Base-by-base conservation (phyloP, 345 rosid species). In the Hibiscus mutabilis region DNA sequence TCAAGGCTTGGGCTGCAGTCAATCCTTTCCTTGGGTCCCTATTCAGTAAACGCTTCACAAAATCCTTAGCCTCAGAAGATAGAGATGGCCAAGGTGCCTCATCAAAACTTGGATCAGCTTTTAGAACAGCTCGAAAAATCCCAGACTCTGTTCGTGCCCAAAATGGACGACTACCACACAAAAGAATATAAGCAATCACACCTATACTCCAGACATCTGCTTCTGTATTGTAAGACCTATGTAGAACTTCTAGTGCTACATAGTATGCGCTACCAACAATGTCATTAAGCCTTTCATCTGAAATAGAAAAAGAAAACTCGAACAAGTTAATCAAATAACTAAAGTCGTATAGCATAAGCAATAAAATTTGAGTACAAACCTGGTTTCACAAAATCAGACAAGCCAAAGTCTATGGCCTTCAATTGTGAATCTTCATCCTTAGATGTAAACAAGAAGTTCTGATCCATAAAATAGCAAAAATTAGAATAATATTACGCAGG, bases 171-270 rank as follows among this genome's bases (percentile, higher is more conserved):
- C 97, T 92, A 60, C 99, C 99, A 71, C 99, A 92, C 44, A 95
- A 82, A 25, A 95, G 84, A 79, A 95, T 95, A 71, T 92, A 95
- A 4, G 93, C 91, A 68, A 95, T 95, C 70, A 95, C 97, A 13
- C 99, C 99, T 70, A 95, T 75, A 69, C 99, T 95, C 99, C 99
- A 95, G 61, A 90, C 92, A 83, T 95, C 99, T 46, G 99, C 99
- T 81, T 94, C 99, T 31, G 91, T 87, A 70, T 82, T 83, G 78
- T 94, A 94, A 59, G 96, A 84, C 84, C 99, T 92, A 73, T 90
- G 97, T 64, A 94, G 87, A 77, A 94, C 99, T 87, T 94, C 99
- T 53, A 97, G 99, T 75, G 99, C 97, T 60, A 94, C 98, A 62
- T 94, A 94, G 79, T 91, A 89, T 7, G 95, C 97, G 78, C 96